phyloP scores from a whole-genome alignment of 192 early-diverging fungal species.

The Backusella tuberculispora region DNA sequence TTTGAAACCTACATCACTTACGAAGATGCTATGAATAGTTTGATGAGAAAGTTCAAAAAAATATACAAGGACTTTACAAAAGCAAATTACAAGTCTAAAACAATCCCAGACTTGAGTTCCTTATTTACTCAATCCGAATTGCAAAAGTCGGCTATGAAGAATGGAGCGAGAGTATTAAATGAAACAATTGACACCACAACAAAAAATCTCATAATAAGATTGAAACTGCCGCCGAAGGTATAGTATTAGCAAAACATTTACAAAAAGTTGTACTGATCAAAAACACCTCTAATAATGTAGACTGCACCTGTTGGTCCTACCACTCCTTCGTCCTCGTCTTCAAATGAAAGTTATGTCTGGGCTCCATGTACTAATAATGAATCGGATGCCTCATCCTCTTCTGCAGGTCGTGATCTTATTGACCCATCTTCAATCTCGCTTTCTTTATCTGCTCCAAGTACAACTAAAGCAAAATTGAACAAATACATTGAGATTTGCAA shows the following conservation, averaged over 20 bases:
- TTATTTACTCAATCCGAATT: background rate
- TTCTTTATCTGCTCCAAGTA: conserved; percentile 7
- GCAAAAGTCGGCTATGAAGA: background rate
- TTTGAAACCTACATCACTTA: background rate
- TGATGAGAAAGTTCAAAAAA: too few species aligned
- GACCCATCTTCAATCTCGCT: background rate
- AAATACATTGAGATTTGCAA: conserved; percentile 15
- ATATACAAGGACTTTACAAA: background rate
- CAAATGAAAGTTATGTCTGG: conserved; percentile 13
- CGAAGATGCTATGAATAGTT: background rate
- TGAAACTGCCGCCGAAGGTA: background rate
- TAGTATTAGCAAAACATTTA: conserved; percentile 20
- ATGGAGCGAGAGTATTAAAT: too few species aligned
- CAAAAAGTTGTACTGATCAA: conserved; percentile 21
- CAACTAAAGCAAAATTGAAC: conserved; percentile 13
- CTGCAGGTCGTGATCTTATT: conserved; percentile 8
- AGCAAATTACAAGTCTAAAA: background rate
- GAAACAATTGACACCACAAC: background rate
- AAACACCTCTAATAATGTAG: conserved; percentile 9
- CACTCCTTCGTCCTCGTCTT: background rate
- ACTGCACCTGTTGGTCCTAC: background rate
- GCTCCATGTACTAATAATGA: background rate
- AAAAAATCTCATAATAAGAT: background rate
- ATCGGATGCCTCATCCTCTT: background rate
- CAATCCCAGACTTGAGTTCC: background rate